Conservation (phyloP, 2,329 filamentous ascomycete species). For the Erysiphe pisi region DNA sequence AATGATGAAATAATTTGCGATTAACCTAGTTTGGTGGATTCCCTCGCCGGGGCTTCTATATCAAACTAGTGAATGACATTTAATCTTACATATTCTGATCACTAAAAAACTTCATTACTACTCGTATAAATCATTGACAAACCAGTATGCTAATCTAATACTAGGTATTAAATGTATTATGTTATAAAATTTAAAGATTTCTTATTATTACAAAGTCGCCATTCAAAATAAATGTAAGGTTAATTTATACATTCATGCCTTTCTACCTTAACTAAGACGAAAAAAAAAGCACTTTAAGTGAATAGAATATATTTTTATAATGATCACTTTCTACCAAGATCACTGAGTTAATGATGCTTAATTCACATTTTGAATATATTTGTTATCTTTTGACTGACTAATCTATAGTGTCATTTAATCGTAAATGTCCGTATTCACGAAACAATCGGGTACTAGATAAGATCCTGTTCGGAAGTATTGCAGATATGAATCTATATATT, state of each 20-base stretch:
- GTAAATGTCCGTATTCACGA: too few species aligned
- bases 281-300: slow-evolving; percentile 38
- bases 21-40: slow-evolving; percentile 74
- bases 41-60: slow-evolving; percentile 87
- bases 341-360: slow-evolving; percentile 34
- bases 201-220: slow-evolving; percentile 28
- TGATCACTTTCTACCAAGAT: slow-evolving; percentile 38
- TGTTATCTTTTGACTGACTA: too few species aligned
- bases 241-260: neutral
- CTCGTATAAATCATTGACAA: too few species aligned
- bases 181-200: neutral
- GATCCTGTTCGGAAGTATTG: too few species aligned
- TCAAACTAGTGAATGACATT: slow-evolving; percentile 72
- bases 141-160: too few species aligned
- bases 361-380: too few species aligned
- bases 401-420: too few species aligned
- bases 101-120: neutral
- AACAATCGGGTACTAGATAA: too few species aligned
- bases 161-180: too few species aligned
- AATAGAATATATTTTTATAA: slow-evolving; percentile 36
- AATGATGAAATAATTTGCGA: slow-evolving; percentile 99
- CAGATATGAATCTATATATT: too few species aligned
- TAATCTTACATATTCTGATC: slow-evolving; percentile 99
- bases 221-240: neutral
- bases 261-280: slow-evolving; percentile 35